Percentiles rank a stretch among this genome's conserved stretches.
phyloP scores from a whole-genome alignment of 108 stramenopile genomes.

The Cylindrotheca fusiformis region DNA sequence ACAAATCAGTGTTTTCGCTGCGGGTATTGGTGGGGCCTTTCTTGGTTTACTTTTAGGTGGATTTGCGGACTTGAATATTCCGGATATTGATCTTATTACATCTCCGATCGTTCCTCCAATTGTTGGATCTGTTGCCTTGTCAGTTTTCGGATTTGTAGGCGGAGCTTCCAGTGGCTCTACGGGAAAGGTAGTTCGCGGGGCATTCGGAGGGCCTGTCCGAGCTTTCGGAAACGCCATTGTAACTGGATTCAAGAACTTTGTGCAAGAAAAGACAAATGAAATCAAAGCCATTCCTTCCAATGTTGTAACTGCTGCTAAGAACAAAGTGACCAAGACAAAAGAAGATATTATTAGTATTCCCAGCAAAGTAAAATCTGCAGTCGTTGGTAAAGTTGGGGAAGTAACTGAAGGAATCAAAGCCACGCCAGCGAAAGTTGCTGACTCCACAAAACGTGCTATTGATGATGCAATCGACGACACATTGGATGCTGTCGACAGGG shows the following conservation, averaged over 20 bases:
- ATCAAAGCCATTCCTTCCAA: constrained; percentile 51
- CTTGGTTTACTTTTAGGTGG: constrained; percentile 16
- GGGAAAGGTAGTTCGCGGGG: constrained; percentile 35
- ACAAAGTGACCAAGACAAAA: constrained; percentile 48
- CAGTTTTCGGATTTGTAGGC: constrained; percentile 31
- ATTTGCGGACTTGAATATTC: constrained; percentile 6
- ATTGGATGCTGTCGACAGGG: constrained; percentile 46
- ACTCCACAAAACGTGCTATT: constrained; percentile 37
- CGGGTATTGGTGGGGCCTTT: constrained; percentile 21
- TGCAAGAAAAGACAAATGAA: constrained; percentile 55
- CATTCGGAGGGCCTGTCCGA: constrained; percentile 40
- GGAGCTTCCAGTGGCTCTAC: constrained; percentile 31
- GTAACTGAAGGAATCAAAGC: constrained; percentile 55
- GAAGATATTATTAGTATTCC: constrained; percentile 59
- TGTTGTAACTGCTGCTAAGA: constrained; percentile 37
- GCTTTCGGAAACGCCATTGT: constrained; percentile 13
- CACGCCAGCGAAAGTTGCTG: constrained; percentile 66
- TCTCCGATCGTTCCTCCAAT: constrained; percentile 44
- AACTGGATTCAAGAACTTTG: constrained; percentile 27
- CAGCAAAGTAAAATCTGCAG: constrained; percentile 22
- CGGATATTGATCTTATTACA: constrained; percentile 19
- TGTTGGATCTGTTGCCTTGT: constrained; percentile 30
- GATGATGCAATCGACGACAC: constrained; percentile 57
- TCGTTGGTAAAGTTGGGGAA: constrained; percentile 38
- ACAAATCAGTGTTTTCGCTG: constrained; percentile 14